Evolutionary conservation across 2,329 filamentous ascomycete genomes (phyloP).

Genomic region (Penicillium concentricum): DNA sequence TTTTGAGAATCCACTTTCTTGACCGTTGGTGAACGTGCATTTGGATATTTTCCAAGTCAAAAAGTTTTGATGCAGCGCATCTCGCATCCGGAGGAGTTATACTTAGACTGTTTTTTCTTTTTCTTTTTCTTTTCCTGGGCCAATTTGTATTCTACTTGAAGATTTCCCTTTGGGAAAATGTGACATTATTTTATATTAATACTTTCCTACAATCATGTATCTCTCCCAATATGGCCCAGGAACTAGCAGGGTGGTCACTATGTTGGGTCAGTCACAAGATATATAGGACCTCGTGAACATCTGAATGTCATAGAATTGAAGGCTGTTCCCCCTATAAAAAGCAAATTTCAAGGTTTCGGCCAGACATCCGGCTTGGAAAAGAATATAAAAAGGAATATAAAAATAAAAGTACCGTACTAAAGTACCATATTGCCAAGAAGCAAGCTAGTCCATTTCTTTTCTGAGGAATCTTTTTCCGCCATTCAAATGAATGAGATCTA

Average conservation of each 20-base stretch:
- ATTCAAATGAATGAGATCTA: background rate
- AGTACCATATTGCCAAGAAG: background rate
- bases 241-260: background rate
- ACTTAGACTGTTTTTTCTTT: slow-evolving; percentile 9
- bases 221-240: background rate
- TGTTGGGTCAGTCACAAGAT: background rate
- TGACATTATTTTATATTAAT: background rate
- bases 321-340: background rate
- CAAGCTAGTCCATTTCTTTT: background rate
- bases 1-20: background rate
- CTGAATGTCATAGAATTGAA: background rate
- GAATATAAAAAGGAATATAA: background rate
- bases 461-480: background rate
- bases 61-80: slow-evolving; percentile 14
- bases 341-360: background rate
- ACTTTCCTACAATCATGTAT: background rate
- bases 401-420: background rate
- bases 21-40: slow-evolving; percentile 16
- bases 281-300: background rate
- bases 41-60: slow-evolving; percentile 11
- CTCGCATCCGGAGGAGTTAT: slow-evolving; percentile 18
- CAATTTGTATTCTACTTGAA: background rate
- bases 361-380: background rate
- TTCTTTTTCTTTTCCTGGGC: background rate
- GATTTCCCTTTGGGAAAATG: background rate